Conservation (phyloP, 148 eudicot genomes). For the Fallopia convolvulus region DNA sequence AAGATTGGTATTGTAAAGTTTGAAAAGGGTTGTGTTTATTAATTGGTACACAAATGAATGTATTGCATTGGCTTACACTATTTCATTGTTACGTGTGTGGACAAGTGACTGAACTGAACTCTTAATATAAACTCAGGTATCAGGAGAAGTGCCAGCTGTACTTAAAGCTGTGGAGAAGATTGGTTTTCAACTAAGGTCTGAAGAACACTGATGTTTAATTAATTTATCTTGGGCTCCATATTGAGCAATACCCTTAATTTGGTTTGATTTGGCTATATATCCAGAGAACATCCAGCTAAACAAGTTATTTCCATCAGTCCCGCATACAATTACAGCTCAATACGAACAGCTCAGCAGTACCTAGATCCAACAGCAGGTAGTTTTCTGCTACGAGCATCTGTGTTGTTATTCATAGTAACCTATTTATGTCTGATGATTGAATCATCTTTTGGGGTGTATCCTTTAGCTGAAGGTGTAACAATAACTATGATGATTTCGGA, state of each 20-base stretch:
- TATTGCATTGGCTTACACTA: not conserved
- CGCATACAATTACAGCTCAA: conserved; percentile 46
- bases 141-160: conserved; percentile 72
- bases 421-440: conserved; percentile 20
- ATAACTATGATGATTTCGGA: conserved; percentile 72
- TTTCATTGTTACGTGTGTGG: not conserved
- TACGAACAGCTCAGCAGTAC: conserved; percentile 42
- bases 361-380: conserved; percentile 80
- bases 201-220: not conserved
- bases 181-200: conserved; percentile 71
- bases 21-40: not conserved
- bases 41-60: not conserved
- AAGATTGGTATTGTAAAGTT: not conserved
- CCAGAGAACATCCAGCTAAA: conserved; percentile 78
- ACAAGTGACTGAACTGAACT: not conserved
- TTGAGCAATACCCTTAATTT: not conserved
- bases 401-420: conserved; percentile 17
- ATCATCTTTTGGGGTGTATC: conserved; percentile 26
- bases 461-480: conserved; percentile 73
- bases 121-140: conserved; percentile 38
- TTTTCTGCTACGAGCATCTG: conserved; percentile 10
- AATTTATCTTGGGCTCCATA: not conserved
- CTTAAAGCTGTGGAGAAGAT: conserved; percentile 82
- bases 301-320: conserved; percentile 88
- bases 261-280: conserved; percentile 5